Base-by-base conservation (phyloP, 1,284 basidiomycete genomes). In the Mrakiaceae sp. region DNA sequence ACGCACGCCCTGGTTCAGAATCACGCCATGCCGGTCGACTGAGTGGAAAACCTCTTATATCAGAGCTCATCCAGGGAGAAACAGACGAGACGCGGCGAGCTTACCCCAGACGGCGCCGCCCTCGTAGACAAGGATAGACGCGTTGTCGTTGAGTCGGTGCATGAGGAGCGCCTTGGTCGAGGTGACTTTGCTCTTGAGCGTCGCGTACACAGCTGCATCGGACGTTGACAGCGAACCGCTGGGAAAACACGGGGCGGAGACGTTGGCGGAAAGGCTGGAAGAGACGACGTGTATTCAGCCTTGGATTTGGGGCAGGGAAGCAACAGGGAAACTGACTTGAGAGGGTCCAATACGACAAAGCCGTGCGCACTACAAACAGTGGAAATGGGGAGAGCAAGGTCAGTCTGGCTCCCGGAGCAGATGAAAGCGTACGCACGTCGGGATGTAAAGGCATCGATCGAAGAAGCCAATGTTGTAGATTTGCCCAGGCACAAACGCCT, bases 81-180 rank as follows among this genome's bases (percentile, higher is more conserved):
- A 27, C 27, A 27, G 27, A 27, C 27, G 27, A 27, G 27, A 27
- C 27, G 27, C 27, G 27, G 27, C 27, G 27, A 27, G 27, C 27
- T 27, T 27, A 27, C 27, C 47, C 62, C 62, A 63, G 0, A 51
- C n/a, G 8, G 44, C 51, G 8, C 62, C 62, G 0, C 53, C 55
- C 43, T 63, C 62, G 46, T 63, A 63, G 8, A 63, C 62, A 46
- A 63, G 44, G 7, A 63, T 46, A 47, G 40, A 63, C 46, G 62
- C 62, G 46, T 27, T 63, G 12, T 55, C 62, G 55, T 49, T 63
- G 39, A 63, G 47, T 10, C 46, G 53, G 42, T 57, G 16, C 40
- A 63, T 57, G 12, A 48, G 48, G 27, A 56, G 53, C 6, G 40
- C 46, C 27, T 27, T 27, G 27, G 27, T 27, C 27, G 27, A 27